Base-by-base conservation (phyloP, 1,284 basidiomycete genomes). In the Ustilago vetiveriae region DNA sequence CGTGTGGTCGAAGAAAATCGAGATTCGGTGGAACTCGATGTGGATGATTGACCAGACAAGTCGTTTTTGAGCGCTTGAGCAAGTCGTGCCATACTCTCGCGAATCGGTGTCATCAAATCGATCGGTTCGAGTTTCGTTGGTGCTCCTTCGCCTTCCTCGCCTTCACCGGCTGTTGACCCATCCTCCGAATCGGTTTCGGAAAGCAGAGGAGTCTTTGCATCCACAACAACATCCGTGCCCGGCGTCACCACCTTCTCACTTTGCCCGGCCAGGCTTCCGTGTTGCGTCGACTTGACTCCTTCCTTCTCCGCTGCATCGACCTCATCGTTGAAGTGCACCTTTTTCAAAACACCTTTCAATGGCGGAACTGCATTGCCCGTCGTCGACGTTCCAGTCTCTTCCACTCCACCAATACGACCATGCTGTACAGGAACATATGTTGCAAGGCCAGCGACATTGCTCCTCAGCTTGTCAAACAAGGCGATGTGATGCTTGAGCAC, bases 251-350 rank as follows among this genome's bases (percentile, higher is more conserved):
- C 46, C 45, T 68, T 54, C 19, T 66, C 59, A 23, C 53, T 45
- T 7, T n/a, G n/a, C n/a, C n/a, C n/a, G n/a, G n/a, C n/a, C n/a
- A 23, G 52, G 24, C 44, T 50, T 13, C 40, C 44, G 22, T 54
- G 42, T 40, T 68, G 56, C 9, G 50, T 72, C 9, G 53, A 49
- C 42, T 75, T 63, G 38, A 62, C 44, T 0, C 48, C 53, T 22
- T 70, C 59, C 48, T 63, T 60, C 17, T 54, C 33, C 22, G 33
- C 9, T 3, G 35, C 38, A 9, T 48, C 48, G 24, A 67, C 41
- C n/a, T 72, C 69, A 38, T 76, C 75, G 30, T 59, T 40, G 42
- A 76, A 75, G 32, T 75, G 72, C 3, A 75, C 72, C 47, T 73
- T 69, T 57, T 75, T 76, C 16, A 74, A 45, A 14, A 67, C 72